Evolutionary conservation across 768 basidiomycete genomes (phyloP), one percentile per base, ranked within the genome.

Genomic region (Roridomyces roridus): DNA sequence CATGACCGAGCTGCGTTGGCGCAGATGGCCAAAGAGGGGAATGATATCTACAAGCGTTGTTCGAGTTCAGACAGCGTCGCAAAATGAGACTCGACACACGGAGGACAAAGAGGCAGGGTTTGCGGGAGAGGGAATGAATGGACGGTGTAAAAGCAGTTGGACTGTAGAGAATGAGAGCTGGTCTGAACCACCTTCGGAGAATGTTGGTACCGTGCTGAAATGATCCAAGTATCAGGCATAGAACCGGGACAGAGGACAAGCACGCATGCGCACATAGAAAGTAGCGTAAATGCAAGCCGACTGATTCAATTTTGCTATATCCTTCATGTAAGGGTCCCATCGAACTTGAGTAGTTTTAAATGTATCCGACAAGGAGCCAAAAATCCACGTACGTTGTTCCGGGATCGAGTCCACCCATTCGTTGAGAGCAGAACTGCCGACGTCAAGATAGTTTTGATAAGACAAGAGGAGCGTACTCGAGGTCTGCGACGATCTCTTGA

Each of bases 1-100:
- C 84, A 87, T 2, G 89, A 90, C 8, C 91, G 80, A 2, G 93
- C 90, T 1, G 93, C 86, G 57, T 93, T 94, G 7, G 88, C 86
- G 69, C 92, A 94, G 47, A 94, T 94, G 0, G 91, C 88, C 21
- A 94, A 76, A 0, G 91, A 67, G 74, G 89, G 87, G 42, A 88
- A n/a, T n/a, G n/a, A n/a, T n/a, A n/a, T n/a, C n/a, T n/a, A n/a
- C n/a, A n/a, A n/a, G n/a, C n/a, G n/a, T n/a, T n/a, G n/a, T n/a
- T n/a, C n/a, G n/a, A n/a, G n/a, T n/a, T n/a, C n/a, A n/a, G n/a
- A n/a, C n/a, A n/a, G n/a, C n/a, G n/a, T n/a, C n/a, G n/a, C n/a
- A 41, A n/a, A 10, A n/a, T 5, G 20, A 40, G 15, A 17, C 9
- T 26, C n/a, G n/a, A 42, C 59, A 15, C 15, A 61, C 60, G 7